Evolutionary conservation across 345 rosid genomes (phyloP).

Genomic region (Heritiera littoralis): DNA sequence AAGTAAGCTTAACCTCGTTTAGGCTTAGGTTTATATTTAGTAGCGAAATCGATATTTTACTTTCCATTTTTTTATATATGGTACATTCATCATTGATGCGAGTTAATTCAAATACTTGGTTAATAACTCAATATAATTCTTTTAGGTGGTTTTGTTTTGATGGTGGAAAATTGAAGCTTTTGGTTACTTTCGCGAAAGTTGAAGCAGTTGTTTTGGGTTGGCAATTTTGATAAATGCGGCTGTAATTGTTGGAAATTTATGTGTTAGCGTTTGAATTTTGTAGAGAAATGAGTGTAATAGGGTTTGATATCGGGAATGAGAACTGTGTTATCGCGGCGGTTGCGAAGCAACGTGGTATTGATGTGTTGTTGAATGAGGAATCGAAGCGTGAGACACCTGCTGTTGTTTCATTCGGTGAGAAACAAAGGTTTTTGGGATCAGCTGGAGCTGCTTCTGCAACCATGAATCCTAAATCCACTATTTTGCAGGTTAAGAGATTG

Average conservation of each 20-base stretch:
- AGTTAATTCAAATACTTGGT: not conserved
- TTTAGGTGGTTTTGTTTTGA: not conserved
- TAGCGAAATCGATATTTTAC: not conserved
- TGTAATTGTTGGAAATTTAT: not conserved
- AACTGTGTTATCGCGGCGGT: slow-evolving; percentile 76
- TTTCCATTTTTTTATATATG: not conserved
- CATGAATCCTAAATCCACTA: slow-evolving; percentile 75
- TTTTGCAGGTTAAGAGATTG: slow-evolving; percentile 71
- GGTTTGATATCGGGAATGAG: slow-evolving; percentile 80
- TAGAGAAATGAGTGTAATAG: slow-evolving; percentile 61
- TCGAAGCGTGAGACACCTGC: slow-evolving; percentile 67
- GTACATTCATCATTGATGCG: not conserved
- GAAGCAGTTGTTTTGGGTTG: not conserved
- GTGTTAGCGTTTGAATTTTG: not conserved
- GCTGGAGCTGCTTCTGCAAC: slow-evolving; percentile 78
- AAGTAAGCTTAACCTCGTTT: not conserved
- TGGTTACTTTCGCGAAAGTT: not conserved
- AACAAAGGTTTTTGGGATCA: slow-evolving; percentile 78
- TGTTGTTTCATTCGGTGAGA: slow-evolving; percentile 78
- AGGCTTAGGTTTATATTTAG: not conserved
- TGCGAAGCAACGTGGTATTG: slow-evolving; percentile 70
- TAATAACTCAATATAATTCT: not conserved
- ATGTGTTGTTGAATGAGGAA: slow-evolving; percentile 77
- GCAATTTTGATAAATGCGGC: not conserved
- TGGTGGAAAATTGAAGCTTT: slow-evolving; percentile 2